Conservation (phyloP, 2,329 filamentous ascomycete species). For the Ceratocystis papillata region DNA sequence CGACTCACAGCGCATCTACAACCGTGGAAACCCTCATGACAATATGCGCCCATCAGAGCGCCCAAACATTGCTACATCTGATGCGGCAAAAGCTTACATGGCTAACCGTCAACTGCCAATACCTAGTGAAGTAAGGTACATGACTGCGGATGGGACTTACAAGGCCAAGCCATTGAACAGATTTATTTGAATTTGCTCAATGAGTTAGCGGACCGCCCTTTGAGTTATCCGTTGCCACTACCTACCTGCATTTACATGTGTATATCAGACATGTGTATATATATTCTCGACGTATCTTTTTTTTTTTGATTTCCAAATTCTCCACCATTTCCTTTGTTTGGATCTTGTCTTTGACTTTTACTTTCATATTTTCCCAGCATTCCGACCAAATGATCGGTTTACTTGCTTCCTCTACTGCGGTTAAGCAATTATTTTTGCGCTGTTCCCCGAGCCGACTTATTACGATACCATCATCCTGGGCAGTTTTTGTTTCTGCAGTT, state of each 20-base stretch:
- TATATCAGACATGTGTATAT: constrained; percentile 7
- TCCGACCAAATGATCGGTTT: background rate
- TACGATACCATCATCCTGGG: background rate
- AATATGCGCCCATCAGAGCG: background rate
- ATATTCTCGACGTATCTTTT: constrained; percentile 3
- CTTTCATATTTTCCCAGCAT: background rate
- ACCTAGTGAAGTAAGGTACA: background rate
- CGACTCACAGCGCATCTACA: constrained; percentile 4
- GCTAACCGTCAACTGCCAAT: background rate
- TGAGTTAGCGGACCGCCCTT: background rate
- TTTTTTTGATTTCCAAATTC: background rate
- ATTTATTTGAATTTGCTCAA: background rate
- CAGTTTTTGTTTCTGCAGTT: constrained; percentile 5
- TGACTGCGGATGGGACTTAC: constrained; percentile 15
- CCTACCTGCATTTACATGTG: background rate
- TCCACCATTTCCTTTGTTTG: background rate
- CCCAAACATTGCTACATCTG: background rate
- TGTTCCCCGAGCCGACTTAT: background rate
- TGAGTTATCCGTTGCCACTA: background rate
- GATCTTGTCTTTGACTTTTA: background rate
- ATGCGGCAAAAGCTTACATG: background rate
- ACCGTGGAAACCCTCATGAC: constrained; percentile 9
- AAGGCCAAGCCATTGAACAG: constrained; percentile 11
- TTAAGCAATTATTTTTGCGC: background rate
- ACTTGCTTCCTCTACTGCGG: background rate